Base-by-base conservation (phyloP, 2,329 filamentous ascomycete genomes). In the Cladorrhinum sp. region DNA sequence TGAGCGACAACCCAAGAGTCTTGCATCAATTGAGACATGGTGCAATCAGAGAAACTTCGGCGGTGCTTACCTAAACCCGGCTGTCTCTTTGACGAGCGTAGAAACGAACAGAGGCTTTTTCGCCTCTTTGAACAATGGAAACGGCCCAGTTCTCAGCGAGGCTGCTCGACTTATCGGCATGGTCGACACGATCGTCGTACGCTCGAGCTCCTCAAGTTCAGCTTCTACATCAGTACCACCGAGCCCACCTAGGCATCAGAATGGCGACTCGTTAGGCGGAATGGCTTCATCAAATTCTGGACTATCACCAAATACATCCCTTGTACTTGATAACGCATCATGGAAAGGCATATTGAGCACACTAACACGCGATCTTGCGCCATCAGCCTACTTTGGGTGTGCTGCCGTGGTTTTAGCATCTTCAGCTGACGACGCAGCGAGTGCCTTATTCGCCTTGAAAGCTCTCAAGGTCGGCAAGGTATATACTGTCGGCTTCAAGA, bases 281-380 rank as follows among this genome's bases (percentile, higher is more conserved):
- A 50, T 64, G 3, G 52, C 56, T 18, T 54, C 58, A n/a, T 61
- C 65, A 7, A 72, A 74, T 50, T 65, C 69, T 1, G 76, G 76
- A 1, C 67, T 83, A 2, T 73, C 81, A 1, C 75, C 80, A 10
- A 81, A 79, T 57, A 80, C 81, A 0, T 77, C 78, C 4, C 83
- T 93, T 45, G 78, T 93, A 16, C 89, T 92, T 51, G 91, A 95
- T 68, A 96, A 96, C 66, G 89, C 90, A 10, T 86, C 87, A 13
- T 95, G 91, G 90, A 92, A 91, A 72, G 91, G 91, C 1, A 93
- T 96, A 60, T 81, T 92, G 52, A 89, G 90, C 56, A 92, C 91
- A 0, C 78, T 96, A 61, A 95, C 88, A 3, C 84, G 89, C 22
- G 91, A 96, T 68, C 87, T 93, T 66, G 89, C 92, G 0, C 91